These are phyloP conservation scores for Penicillium sp. DNA, from an alignment of 2,329 filamentous ascomycete species.

Conservation along the genomic window DNA sequence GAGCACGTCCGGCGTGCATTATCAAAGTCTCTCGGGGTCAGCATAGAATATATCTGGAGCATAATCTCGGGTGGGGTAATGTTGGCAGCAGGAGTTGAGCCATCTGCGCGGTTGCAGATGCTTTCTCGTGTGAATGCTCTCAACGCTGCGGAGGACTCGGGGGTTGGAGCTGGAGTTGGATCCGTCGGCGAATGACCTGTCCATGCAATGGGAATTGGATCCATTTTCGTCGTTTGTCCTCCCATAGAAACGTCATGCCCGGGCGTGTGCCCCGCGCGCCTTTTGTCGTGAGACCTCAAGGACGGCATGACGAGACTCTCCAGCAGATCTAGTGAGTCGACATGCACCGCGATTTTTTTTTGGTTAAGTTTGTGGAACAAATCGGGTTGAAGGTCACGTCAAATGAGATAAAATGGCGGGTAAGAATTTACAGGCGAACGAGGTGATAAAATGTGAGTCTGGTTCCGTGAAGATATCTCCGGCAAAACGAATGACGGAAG, in stretches of 20 bases:
- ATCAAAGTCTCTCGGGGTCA: slow-evolving; percentile 56
- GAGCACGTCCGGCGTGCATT: slow-evolving; percentile 60
- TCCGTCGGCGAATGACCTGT: neutral
- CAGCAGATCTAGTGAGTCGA: slow-evolving; percentile 2
- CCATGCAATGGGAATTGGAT: neutral
- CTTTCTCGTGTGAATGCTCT: neutral
- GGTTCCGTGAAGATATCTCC: neutral
- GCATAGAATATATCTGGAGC: slow-evolving; percentile 46
- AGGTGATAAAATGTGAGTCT: neutral
- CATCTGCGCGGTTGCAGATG: neutral
- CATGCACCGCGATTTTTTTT: slow-evolving; percentile 1
- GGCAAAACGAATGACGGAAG: slow-evolving; percentile 1
- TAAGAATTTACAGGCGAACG: neutral
- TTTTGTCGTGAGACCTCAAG: slow-evolving; percentile 10
- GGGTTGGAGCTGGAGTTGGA: neutral
- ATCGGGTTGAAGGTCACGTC: neutral
- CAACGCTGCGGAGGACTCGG: neutral
- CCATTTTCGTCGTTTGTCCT: neutral
- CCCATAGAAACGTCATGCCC: neutral
- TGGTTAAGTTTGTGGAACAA: neutral
- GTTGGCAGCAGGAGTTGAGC: slow-evolving; percentile 31
- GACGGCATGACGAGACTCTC: slow-evolving; percentile 14
- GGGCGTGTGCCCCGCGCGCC: neutral
- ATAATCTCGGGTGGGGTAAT: slow-evolving; percentile 50
- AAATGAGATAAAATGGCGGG: neutral